phyloP scores from a whole-genome alignment of 2,329 filamentous ascomycete genomes.

The Fusarium sp. region DNA sequence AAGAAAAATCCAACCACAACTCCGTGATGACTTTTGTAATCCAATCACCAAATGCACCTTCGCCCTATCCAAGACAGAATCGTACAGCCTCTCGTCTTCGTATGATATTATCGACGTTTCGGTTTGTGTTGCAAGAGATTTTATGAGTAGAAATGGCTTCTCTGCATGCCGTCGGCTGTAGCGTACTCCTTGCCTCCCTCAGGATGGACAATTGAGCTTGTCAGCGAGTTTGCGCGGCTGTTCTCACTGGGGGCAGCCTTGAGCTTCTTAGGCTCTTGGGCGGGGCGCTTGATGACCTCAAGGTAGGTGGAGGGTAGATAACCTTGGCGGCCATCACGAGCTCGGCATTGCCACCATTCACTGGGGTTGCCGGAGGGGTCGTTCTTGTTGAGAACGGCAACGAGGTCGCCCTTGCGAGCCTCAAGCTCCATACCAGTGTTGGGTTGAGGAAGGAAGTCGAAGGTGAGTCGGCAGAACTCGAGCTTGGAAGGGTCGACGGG shows the following conservation, averaged over 20 bases:
- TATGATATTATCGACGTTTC: slow-evolving; percentile 12
- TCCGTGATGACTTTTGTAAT: slow-evolving; percentile 44
- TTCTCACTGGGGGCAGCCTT: slow-evolving; percentile 61
- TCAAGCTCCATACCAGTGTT: slow-evolving; percentile 81
- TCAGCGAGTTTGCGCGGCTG: slow-evolving; percentile 62
- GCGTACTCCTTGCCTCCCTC: slow-evolving; percentile 63
- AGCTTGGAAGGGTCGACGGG: slow-evolving; percentile 88
- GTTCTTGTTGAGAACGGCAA: slow-evolving; percentile 91
- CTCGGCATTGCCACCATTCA: slow-evolving; percentile 97
- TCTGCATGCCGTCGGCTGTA: slow-evolving; percentile 66
- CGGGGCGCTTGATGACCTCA: slow-evolving; percentile 73
- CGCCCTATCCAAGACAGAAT: slow-evolving; percentile 30
- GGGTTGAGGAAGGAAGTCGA: slow-evolving; percentile 89
- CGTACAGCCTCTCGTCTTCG: slow-evolving; percentile 34
- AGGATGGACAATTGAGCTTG: slow-evolving; percentile 54
- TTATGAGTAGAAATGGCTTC: slow-evolving; percentile 68
- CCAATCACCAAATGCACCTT: slow-evolving; percentile 43
- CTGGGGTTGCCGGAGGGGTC: slow-evolving; percentile 92
- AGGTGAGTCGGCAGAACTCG: slow-evolving; percentile 94
- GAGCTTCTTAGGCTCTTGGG: slow-evolving; percentile 63
- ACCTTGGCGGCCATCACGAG: slow-evolving; percentile 88
- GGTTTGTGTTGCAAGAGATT: slow-evolving; percentile 16
- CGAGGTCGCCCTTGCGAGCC: slow-evolving; percentile 94
- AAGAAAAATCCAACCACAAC: slow-evolving; percentile 38
- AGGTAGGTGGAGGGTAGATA: slow-evolving; percentile 94